Percentiles rank a stretch among this genome's conserved stretches.
Evolutionary conservation across 352 stramenopile genomes (phyloP).

Genomic region (Globisporangium radiosum): DNA sequence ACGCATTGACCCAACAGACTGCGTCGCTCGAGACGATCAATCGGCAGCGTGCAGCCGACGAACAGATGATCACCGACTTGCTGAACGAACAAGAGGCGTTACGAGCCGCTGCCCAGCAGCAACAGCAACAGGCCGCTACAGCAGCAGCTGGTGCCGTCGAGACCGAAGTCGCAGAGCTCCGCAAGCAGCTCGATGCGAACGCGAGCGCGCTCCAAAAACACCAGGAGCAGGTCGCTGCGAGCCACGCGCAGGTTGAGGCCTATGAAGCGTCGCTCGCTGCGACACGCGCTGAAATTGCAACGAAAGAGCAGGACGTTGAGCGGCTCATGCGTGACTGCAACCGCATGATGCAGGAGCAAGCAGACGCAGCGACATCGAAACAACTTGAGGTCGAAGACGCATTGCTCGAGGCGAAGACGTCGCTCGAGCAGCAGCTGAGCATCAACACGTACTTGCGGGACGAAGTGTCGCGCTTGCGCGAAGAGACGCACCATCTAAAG

Average conservation of each 20-base stretch:
- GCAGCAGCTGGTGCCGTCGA: conserved; percentile 46
- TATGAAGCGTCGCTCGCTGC: conserved; percentile 64
- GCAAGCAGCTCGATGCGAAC: conserved; percentile 61
- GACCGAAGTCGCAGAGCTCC: conserved; percentile 66
- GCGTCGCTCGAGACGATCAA: conserved; percentile 56
- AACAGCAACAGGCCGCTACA: conserved; percentile 33
- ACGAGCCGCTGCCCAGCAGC: conserved; percentile 10
- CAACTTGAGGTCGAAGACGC: conserved; percentile 82
- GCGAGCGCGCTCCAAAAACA: conserved; percentile 57
- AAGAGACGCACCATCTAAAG: conserved; percentile 82
- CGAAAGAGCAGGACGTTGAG: conserved; percentile 79
- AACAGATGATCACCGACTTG: conserved; percentile 79
- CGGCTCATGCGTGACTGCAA: conserved; percentile 80
- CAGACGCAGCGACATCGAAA: conserved; percentile 66
- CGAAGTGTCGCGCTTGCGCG: conserved; percentile 69
- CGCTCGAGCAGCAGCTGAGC: conserved; percentile 77
- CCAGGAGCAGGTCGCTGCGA: conserved; percentile 61
- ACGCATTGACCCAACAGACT: conserved; percentile 54
- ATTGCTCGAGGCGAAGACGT: conserved; percentile 77
- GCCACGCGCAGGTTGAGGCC: conserved; percentile 51
- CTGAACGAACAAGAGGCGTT: conserved; percentile 82
- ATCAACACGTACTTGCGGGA: conserved; percentile 82
- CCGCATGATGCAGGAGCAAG: conserved; percentile 81
- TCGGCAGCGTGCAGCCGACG: conserved; percentile 60
- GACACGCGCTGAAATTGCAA: conserved; percentile 56